phyloP scores from a whole-genome alignment of 2,329 filamentous ascomycete species.

The Penicillium sp. region DNA sequence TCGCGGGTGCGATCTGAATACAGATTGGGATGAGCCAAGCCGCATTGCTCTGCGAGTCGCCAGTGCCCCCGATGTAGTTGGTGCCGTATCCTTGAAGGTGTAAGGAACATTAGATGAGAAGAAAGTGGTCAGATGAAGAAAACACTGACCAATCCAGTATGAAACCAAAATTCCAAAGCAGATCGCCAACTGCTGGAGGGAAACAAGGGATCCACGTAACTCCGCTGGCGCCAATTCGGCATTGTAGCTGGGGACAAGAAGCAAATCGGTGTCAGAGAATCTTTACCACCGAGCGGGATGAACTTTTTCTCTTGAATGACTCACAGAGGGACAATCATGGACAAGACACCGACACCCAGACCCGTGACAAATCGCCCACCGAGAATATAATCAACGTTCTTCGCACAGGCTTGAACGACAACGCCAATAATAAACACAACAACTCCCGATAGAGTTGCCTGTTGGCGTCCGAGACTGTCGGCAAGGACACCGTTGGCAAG shows the following conservation, averaged over 20 bases:
- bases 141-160: constrained; percentile 30
- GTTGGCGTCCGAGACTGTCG: constrained; percentile 31
- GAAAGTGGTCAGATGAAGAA: neutral
- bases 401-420: constrained; percentile 33
- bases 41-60: constrained; percentile 54
- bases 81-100: constrained; percentile 32
- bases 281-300: too few relatives aligned
- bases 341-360: constrained; percentile 39
- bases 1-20: constrained; percentile 62
- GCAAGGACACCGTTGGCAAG: constrained; percentile 34
- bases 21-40: constrained; percentile 70
- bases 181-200: constrained; percentile 40
- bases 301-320: constrained; percentile 24
- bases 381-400: constrained; percentile 28
- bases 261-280: neutral
- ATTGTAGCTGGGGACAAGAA: neutral
- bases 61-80: constrained; percentile 62
- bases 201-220: constrained; percentile 38
- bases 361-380: constrained; percentile 40
- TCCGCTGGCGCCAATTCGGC: constrained; percentile 33
- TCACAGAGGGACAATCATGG: constrained; percentile 40
- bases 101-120: neutral
- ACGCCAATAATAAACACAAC: constrained; percentile 34
- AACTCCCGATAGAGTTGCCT: constrained; percentile 30
- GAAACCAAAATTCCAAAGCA: constrained; percentile 41